Conservation (phyloP, 352 stramenopile genomes). For the Phytophthora tentaculata region DNA sequence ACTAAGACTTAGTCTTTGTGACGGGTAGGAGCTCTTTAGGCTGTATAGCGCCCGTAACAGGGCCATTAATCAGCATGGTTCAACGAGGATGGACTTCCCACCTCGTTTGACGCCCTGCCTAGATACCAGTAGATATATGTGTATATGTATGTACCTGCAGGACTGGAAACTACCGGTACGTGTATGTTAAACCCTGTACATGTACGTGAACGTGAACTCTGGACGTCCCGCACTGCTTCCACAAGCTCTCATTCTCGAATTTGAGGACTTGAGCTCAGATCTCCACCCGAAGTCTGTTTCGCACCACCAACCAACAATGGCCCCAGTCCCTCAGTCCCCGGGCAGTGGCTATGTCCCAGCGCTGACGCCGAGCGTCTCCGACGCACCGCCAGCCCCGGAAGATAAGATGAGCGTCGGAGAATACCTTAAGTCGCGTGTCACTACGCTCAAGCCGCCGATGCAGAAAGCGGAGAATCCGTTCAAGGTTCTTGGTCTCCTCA, state of each 20-base stretch:
- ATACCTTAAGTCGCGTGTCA: slow-evolving; percentile 40
- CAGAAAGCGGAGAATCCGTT: slow-evolving; percentile 34
- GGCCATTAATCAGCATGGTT: slow-evolving; percentile 13
- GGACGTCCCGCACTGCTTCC: background rate
- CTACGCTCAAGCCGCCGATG: slow-evolving; percentile 49
- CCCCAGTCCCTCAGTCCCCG: slow-evolving; percentile 22
- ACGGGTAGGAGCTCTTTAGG: no score
- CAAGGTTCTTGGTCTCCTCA: slow-evolving; percentile 32
- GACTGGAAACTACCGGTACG: background rate
- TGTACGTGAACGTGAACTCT: slow-evolving; percentile 9
- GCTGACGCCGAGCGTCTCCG: slow-evolving; percentile 26
- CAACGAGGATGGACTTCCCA: slow-evolving; percentile 39
- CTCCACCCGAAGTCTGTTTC: background rate
- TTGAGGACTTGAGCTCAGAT: slow-evolving; percentile 24
- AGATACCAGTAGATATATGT: background rate
- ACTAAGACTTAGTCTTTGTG: no score
- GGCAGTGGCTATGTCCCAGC: slow-evolving; percentile 34
- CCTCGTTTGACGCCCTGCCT: slow-evolving; percentile 25
- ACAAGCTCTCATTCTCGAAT: slow-evolving; percentile 29
- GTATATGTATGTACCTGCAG: slow-evolving; percentile 16
- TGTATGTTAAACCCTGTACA: slow-evolving; percentile 20
- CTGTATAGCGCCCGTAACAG: background rate
- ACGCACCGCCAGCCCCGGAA: slow-evolving; percentile 7
- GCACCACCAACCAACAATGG: slow-evolving; percentile 15
- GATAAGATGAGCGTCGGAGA: slow-evolving; percentile 38